Conservation (phyloP, 345 rosid species). For the Eucalyptus cladocalyx region DNA sequence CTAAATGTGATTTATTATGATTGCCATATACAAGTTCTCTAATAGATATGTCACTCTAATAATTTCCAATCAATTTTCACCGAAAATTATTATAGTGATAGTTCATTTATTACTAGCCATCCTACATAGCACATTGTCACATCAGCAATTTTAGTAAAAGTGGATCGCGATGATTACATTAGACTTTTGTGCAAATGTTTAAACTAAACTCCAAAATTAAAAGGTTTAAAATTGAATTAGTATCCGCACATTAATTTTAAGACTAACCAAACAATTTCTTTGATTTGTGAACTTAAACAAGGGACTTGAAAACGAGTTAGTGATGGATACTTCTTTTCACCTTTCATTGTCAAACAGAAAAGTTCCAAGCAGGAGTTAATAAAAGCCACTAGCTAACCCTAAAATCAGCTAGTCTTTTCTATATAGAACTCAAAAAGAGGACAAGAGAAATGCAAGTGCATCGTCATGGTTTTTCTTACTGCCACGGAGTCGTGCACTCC, state of each 20-base stretch:
- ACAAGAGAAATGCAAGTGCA: neutral
- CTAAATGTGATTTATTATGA: neutral
- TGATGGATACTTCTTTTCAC: neutral
- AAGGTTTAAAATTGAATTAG: neutral
- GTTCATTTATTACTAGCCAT: neutral
- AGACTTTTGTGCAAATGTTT: neutral
- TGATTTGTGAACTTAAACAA: neutral
- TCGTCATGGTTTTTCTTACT: neutral
- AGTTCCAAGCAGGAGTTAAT: neutral
- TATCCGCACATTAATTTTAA: accelerated
- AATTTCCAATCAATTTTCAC: neutral
- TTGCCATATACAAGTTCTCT: neutral
- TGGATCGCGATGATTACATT: neutral
- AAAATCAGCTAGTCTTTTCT: neutral
- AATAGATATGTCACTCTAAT: neutral
- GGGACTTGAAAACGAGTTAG: neutral
- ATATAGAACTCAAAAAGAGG: neutral
- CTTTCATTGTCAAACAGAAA: neutral
- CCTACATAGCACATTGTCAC: neutral
- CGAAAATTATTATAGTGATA: neutral
- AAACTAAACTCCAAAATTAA: neutral
- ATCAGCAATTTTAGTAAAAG: neutral
- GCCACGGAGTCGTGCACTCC: neutral
- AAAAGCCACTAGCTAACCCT: neutral
- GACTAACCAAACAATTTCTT: neutral